Conservation (phyloP, 768 basidiomycete species). For the Lactifluus hygrophoroides region DNA sequence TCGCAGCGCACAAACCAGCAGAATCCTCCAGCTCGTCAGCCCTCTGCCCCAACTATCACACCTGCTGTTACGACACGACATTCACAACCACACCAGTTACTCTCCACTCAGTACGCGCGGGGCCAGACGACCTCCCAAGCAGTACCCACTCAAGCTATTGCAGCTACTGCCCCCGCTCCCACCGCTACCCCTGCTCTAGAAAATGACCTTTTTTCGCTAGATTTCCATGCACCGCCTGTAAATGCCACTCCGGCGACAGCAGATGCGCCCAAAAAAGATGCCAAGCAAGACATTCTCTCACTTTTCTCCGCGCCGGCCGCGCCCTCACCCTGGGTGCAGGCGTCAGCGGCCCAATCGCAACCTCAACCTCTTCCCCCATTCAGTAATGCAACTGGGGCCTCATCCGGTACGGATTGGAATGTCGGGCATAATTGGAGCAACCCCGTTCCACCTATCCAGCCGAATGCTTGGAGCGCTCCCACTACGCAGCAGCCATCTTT, state of each 20-base stretch:
- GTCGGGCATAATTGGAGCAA: conserved; percentile 54
- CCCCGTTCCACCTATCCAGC: conserved; percentile 24
- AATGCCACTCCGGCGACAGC: conserved; percentile 25
- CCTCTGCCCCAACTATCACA: conserved; percentile 19
- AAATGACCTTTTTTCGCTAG: conserved; percentile 75
- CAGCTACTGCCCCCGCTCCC: conserved; percentile 7
- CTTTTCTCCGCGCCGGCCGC: conserved; percentile 51
- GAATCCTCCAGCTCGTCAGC: conserved; percentile 26
- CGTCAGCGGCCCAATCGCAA: conserved; percentile 2
- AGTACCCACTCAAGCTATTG: not conserved
- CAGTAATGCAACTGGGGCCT: conserved; percentile 32
- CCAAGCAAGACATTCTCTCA: conserved; percentile 80
- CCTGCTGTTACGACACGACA: conserved; percentile 31
- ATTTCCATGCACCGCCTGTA: conserved; percentile 63
- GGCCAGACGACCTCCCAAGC: conserved; percentile 3
- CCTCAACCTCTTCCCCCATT: conserved; percentile 12
- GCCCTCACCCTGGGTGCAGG: conserved; percentile 24
- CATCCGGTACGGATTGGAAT: conserved; percentile 57
- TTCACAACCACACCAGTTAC: conserved; percentile 47
- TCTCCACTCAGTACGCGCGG: conserved; percentile 30
- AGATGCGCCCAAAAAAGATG: conserved; percentile 49
- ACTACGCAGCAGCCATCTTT: conserved; percentile 27
- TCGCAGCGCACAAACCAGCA: conserved; percentile 27
- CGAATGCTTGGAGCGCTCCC: conserved; percentile 31
- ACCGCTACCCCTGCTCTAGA: conserved; percentile 31